These are phyloP conservation scores for Saxophila tyrrhenica DNA, from an alignment of 495 filamentous ascomycete species.

Conservation along the genomic window DNA sequence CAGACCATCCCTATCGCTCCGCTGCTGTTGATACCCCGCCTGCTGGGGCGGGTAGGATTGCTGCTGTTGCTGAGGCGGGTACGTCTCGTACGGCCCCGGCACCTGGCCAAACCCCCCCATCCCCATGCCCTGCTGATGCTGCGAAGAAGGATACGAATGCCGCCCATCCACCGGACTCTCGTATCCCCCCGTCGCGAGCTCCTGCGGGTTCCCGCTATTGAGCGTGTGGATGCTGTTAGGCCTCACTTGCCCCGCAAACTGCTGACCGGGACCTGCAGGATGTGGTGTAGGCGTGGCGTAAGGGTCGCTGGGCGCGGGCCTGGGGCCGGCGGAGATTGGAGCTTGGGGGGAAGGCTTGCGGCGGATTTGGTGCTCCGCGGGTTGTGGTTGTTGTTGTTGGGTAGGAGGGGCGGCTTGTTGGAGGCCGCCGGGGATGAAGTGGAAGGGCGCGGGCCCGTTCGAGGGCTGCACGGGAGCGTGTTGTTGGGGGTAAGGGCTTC, in stretches of 20 bases:
- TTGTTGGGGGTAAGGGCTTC: slow-evolving; percentile 22
- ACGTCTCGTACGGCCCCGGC: slow-evolving; percentile 1
- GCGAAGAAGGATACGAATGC: slow-evolving; percentile 17
- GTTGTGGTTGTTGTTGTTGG: slow-evolving; percentile 14
- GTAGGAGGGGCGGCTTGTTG: slow-evolving; percentile 12
- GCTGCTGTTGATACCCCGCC: not conserved
- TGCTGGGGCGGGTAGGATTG: not conserved
- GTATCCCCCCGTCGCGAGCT: slow-evolving; percentile 29
- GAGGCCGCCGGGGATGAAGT: slow-evolving; percentile 18
- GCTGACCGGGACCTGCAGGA: not conserved
- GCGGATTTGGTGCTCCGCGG: no score
- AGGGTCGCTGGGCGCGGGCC: slow-evolving; percentile 3
- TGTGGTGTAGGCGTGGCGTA: not conserved
- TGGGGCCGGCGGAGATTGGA: not conserved
- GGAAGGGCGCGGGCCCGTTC: slow-evolving; percentile 14
- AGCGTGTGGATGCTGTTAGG: slow-evolving; percentile 23
- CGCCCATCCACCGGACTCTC: slow-evolving; percentile 29
- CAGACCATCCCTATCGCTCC: slow-evolving; percentile 7
- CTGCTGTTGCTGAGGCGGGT: slow-evolving; percentile 11
- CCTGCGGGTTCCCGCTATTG: slow-evolving; percentile 28
- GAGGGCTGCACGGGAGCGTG: slow-evolving; percentile 23
- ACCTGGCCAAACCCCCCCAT: not conserved
- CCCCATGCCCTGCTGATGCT: no score
- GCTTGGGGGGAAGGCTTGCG: slow-evolving; percentile 15
- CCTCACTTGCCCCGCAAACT: slow-evolving; percentile 14